Conservation (phyloP, 2,329 filamentous ascomycete species). For the Epichloe festucae region DNA sequence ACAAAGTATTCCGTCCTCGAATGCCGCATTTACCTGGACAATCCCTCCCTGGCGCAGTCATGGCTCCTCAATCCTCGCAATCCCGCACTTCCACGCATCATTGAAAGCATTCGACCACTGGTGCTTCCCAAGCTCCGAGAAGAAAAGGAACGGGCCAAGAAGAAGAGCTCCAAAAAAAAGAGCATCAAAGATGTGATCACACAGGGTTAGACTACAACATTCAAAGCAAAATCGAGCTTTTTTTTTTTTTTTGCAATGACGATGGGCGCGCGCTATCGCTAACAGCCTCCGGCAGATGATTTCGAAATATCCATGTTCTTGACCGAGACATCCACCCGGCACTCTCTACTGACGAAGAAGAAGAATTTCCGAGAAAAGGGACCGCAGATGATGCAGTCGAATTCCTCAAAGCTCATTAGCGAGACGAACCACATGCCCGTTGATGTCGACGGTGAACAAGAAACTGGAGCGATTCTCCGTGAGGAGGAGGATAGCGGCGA, state of each 20-base stretch:
- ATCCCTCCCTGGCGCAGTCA: conserved; percentile 66
- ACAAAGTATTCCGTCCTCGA: conserved; percentile 92
- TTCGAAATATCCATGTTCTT: conserved; percentile 94
- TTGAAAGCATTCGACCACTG: conserved; percentile 71
- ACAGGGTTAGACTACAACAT: conserved; percentile 42
- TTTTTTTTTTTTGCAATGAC: not conserved
- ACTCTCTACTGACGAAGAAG: conserved; percentile 75
- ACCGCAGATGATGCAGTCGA: conserved; percentile 42
- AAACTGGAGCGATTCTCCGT: conserved; percentile 19
- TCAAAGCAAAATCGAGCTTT: not conserved
- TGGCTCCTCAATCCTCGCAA: conserved; percentile 73
- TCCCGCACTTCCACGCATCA: conserved; percentile 67
- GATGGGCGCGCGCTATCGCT: not conserved
- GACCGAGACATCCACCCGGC: conserved; percentile 71
- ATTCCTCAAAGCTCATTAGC: conserved; percentile 48
- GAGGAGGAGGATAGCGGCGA: conserved; percentile 42
- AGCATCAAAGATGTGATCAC: conserved; percentile 78
- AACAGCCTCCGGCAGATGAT: conserved; percentile 48
- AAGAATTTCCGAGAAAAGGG: conserved; percentile 58
- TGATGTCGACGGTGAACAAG: conserved; percentile 23
- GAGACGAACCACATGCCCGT: conserved; percentile 41
- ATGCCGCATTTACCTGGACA: conserved; percentile 89
- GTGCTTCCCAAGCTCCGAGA: conserved; percentile 87
- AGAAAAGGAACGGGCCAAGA: conserved; percentile 52
- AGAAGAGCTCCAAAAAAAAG: conserved; percentile 59